Percentiles rank a stretch among this genome's conserved stretches.
phyloP scores from a whole-genome alignment of 768 basidiomycete genomes.

The Boletus sp. region DNA sequence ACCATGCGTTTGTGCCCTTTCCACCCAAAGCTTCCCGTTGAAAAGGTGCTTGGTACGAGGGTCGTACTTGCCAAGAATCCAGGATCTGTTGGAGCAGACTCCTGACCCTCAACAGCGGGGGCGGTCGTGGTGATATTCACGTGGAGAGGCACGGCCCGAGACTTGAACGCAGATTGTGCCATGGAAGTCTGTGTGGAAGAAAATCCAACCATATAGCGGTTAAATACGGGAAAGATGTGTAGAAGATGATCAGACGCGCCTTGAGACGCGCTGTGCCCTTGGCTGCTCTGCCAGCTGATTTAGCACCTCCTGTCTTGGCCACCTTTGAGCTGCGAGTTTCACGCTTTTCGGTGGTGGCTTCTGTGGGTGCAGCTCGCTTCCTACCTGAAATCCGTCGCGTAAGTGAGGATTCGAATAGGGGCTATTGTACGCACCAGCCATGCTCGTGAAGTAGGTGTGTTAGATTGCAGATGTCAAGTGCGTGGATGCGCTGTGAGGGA shows the following conservation, averaged over 20 bases:
- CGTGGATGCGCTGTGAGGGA: background rate
- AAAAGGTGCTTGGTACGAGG: constrained; percentile 58
- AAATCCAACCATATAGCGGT: background rate
- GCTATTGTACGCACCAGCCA: constrained; percentile 29
- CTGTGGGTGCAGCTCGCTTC: constrained; percentile 47
- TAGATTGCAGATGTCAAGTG: background rate
- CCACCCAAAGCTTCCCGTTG: constrained; percentile 83
- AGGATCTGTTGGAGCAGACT: constrained; percentile 44
- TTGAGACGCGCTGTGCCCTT: constrained; percentile 46
- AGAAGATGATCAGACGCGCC: constrained; percentile 31
- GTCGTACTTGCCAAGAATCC: constrained; percentile 59
- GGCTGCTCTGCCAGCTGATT: constrained; percentile 32
- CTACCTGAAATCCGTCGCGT: constrained; percentile 30
- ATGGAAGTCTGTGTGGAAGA: constrained; percentile 40
- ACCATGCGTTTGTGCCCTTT: constrained; percentile 69
- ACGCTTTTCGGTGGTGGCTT: constrained; percentile 26
- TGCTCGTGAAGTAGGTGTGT: constrained; percentile 4
- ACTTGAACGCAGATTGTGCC: constrained; percentile 53
- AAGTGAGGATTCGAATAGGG: constrained; percentile 13
- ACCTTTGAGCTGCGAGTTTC: constrained; percentile 50
- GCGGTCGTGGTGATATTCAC: constrained; percentile 66
- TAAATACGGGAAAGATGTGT: background rate
- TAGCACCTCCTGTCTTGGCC: constrained; percentile 43
- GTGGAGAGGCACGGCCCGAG: constrained; percentile 68
- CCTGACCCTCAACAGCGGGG: constrained; percentile 38